phyloP scores from a whole-genome alignment of 1,284 basidiomycete genomes.

The Cryptococcus jaspeensis region DNA sequence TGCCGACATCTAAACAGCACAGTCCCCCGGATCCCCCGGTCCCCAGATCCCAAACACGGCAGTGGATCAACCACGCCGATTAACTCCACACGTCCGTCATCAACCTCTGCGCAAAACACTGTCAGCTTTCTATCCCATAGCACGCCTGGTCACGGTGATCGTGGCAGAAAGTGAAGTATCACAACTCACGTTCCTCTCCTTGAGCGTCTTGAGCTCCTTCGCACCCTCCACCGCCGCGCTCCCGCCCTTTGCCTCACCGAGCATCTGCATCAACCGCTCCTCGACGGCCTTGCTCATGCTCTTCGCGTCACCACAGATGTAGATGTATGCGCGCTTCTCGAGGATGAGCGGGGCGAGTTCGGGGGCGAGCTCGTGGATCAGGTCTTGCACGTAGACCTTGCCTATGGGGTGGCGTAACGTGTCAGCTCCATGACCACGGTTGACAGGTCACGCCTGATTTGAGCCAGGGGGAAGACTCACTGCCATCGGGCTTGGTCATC shows the following conservation, averaged over 20 bases:
- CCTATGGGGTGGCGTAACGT: slow-evolving; percentile 31
- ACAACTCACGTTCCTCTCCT: slow-evolving; percentile 65
- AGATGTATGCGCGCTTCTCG: slow-evolving; percentile 89
- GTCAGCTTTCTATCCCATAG: background rate
- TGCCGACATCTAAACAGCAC: too few relatives aligned
- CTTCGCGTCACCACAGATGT: slow-evolving; percentile 96
- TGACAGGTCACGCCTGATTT: background rate
- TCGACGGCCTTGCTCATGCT: slow-evolving; percentile 95
- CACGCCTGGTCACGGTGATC: background rate
- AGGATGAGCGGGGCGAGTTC: slow-evolving; percentile 83
- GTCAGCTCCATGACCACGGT: background rate
- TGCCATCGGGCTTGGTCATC: slow-evolving; percentile 75
- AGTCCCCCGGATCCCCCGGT: too few relatives aligned
- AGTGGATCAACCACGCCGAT: slow-evolving; percentile 6
- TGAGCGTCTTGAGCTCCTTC: slow-evolving; percentile 87
- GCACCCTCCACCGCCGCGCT: slow-evolving; percentile 77
- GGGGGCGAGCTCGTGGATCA: slow-evolving; percentile 80
- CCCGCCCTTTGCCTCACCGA: slow-evolving; percentile 92
- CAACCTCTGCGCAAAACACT: slow-evolving; percentile 25
- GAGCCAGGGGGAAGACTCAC: slow-evolving; percentile 24
- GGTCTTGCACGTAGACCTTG: slow-evolving; percentile 97
- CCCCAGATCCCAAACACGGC: too few relatives aligned
- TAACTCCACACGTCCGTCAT: slow-evolving; percentile 49
- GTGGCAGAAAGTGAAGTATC: background rate
- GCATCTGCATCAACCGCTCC: slow-evolving; percentile 74